A percentile compares a stretch with the other conserved stretches of the same genome.
Evolutionary conservation across 345 rosid genomes (phyloP).

Genomic region (Acer negundo): DNA sequence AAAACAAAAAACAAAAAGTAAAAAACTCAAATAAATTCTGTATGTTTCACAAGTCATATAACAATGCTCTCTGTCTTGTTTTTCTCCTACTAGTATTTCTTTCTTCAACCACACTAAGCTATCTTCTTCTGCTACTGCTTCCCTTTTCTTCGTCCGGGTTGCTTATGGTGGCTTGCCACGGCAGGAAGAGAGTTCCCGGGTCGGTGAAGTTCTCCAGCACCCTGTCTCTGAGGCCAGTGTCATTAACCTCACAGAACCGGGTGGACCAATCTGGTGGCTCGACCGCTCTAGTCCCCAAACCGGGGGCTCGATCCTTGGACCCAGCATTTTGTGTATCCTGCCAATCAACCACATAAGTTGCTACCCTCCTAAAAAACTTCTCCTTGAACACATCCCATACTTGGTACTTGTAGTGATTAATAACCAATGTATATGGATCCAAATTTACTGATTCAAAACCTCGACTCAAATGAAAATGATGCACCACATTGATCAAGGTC

Average conservation of each 20-base stretch:
- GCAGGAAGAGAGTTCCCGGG: conserved; percentile 39
- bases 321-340: conserved; percentile 64
- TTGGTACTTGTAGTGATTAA: conserved; percentile 86
- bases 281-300: conserved; percentile 73
- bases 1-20: no score
- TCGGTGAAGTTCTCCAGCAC: conserved; percentile 44
- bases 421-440: conserved; percentile 50
- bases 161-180: conserved; percentile 50
- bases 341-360: conserved; percentile 94
- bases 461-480: conserved; percentile 69
- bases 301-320: conserved; percentile 86
- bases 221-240: conserved; percentile 63
- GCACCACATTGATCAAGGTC: conserved; percentile 73
- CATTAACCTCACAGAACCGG: conserved; percentile 76
- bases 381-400: conserved; percentile 94
- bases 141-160: not conserved
- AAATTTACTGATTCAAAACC: conserved; percentile 48
- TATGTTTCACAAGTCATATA: not conserved
- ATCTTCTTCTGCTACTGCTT: not conserved
- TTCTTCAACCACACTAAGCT: not conserved
- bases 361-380: conserved; percentile 83
- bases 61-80: not conserved
- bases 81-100: not conserved
- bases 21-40: not conserved
- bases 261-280: conserved; percentile 80